Base-by-base conservation (phyloP, 257 asterid species). In the Solanum appendiculatum region DNA sequence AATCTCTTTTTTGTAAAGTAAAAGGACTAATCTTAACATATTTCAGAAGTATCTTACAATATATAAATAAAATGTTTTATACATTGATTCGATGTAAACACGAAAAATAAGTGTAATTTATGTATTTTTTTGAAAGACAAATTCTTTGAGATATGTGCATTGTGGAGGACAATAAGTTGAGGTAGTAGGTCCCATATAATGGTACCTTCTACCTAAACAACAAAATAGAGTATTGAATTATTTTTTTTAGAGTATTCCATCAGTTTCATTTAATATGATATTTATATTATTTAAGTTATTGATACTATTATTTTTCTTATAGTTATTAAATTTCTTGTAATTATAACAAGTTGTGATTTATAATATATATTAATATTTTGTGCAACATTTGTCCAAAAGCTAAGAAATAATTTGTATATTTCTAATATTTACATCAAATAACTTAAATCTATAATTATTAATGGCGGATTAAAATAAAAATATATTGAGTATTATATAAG, bases 31-130 rank as follows among this genome's bases (percentile, higher is more conserved):
- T 51, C n/a, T 5, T 16, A 51, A 15, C 58, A 5, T 13, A 27
- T 13, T 64, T 2, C 9, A 27, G 0, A 64, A 27, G 36, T 60
- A 64, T 25, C 14, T n/a, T 1, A 63, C 5, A 66, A 33, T 7
- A 16, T 16, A 16, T 34, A 18, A 69, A 8, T 33, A 16, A 16
- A 31, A 7, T 9, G 15, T 33, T 18, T 70, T 18, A 70, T 34
- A 1, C 1, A 70, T 77, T 77, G 0, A 3, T 77, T 42, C 25
- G 25, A 42, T 25, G 1, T 72, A 72, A 36, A 72, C 0, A 4
- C 3, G 0, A 5, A 8, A 72, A 8, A 29, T 2, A 14, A 0
- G 10, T 6, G 2, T 13, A 63, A 2, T 0, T 27, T 2, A 31
- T 14, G 4, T 69, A 3, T 15, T 29, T 14, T 68, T 69, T 31